These are phyloP conservation scores for Dryadomyces quercus-mongolicae DNA, from an alignment of 2,329 filamentous ascomycete species.

Conservation along the genomic window DNA sequence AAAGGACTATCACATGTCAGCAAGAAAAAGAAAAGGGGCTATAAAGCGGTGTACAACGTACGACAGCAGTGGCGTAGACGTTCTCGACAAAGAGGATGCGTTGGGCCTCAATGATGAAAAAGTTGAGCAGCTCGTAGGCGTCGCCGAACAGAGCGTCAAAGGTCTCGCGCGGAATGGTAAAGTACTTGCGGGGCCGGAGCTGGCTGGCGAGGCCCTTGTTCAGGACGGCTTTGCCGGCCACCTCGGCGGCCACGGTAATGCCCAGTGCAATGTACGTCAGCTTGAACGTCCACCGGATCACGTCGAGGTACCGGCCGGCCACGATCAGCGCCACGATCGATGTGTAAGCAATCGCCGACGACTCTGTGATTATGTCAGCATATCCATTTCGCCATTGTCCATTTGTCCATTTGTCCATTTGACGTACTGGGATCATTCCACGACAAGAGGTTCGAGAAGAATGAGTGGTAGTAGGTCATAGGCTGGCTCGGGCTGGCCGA, in stretches of 20 bases:
- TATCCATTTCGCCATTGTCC: not conserved
- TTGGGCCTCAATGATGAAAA: constrained; percentile 59
- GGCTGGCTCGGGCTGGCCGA: constrained; percentile 27
- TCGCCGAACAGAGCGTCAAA: constrained; percentile 50
- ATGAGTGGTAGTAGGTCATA: constrained; percentile 58
- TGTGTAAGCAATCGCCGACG: constrained; percentile 52
- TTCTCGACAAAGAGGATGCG: constrained; percentile 59
- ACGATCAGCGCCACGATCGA: constrained; percentile 48
- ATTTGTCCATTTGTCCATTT: not conserved
- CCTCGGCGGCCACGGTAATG: constrained; percentile 48
- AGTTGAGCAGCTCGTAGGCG: constrained; percentile 57
- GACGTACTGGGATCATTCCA: constrained; percentile 56
- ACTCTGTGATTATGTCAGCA: constrained; percentile 28
- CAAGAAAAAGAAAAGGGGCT: not conserved
- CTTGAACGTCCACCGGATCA: constrained; percentile 54
- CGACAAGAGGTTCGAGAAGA: constrained; percentile 57
- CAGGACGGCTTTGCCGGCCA: constrained; percentile 47
- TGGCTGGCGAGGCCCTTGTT: constrained; percentile 52
- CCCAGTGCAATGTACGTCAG: constrained; percentile 51
- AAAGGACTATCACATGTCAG: constrained; percentile 33
- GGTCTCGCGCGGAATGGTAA: constrained; percentile 51
- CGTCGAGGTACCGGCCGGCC: constrained; percentile 51
- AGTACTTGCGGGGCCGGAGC: constrained; percentile 55
- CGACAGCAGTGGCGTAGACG: constrained; percentile 43
- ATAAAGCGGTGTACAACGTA: constrained; percentile 26